phyloP scores from a whole-genome alignment of 345 rosid species.

The Salix koriyanagi region DNA sequence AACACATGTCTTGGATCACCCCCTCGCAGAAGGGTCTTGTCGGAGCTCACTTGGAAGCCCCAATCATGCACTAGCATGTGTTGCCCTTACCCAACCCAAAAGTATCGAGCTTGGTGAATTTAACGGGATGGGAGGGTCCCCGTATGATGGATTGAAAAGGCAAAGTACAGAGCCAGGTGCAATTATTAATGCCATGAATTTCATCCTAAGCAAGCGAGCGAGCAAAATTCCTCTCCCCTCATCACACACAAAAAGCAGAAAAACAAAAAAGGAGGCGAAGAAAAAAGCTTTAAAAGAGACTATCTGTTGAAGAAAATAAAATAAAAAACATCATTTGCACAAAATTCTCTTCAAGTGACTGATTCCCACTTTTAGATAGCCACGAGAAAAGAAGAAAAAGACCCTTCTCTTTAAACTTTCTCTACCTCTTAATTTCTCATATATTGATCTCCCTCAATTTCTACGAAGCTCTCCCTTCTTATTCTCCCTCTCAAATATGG shows the following conservation, averaged over 20 bases:
- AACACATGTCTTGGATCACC: slow-evolving; percentile 15
- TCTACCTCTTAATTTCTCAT: not conserved
- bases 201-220: slow-evolving; percentile 41
- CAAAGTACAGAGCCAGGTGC: slow-evolving; percentile 57
- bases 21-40: slow-evolving; percentile 21
- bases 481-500: slow-evolving; percentile 13
- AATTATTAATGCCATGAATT: slow-evolving; percentile 78
- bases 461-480: slow-evolving; percentile 7
- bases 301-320: slow-evolving; percentile 4
- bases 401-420: slow-evolving; percentile 5
- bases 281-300: not conserved
- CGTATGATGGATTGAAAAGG: slow-evolving; percentile 67
- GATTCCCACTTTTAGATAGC: slow-evolving; percentile 24
- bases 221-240: slow-evolving; percentile 11
- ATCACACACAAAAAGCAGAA: not conserved
- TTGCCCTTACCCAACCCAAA: slow-evolving; percentile 21
- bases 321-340: slow-evolving; percentile 12
- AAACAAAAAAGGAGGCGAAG: not conserved
- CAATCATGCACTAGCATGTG: slow-evolving; percentile 49
- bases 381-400: slow-evolving; percentile 15
- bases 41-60: slow-evolving; percentile 35
- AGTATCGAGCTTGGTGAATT: slow-evolving; percentile 36
- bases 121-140: slow-evolving; percentile 37
- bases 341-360: slow-evolving; percentile 17
- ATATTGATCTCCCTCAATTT: not conserved